Percentiles rank a stretch among this genome's conserved stretches.
Conservation (phyloP, 176 grass and related monocot genomes). For the Metroxylon sagu region DNA sequence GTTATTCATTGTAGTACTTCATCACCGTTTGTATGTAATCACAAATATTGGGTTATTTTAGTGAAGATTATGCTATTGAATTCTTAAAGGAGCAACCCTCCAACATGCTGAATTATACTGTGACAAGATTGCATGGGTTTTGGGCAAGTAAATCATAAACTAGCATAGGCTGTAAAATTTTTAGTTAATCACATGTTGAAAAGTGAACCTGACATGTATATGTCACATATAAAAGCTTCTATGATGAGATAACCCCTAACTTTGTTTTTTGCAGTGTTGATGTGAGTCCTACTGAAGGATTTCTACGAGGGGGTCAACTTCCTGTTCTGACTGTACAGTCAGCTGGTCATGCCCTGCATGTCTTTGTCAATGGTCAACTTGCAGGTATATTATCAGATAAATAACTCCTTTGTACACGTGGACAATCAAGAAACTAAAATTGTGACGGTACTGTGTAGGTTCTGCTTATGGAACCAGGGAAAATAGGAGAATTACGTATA, state of each 20-base stretch:
- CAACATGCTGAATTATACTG: no score
- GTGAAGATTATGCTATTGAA: no score
- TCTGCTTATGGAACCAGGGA: conserved; percentile 97
- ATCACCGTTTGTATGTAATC: no score
- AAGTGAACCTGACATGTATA: no score
- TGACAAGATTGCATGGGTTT: no score
- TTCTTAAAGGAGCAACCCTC: no score
- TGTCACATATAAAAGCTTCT: no score
- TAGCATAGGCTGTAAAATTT: no score
- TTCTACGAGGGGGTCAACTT: conserved; percentile 56
- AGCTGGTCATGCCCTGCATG: conserved; percentile 82
- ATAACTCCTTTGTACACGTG: neutral
- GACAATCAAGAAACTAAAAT: conserved; percentile 17
- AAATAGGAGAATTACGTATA: conserved; percentile 76
- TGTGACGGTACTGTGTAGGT: conserved; percentile 25
- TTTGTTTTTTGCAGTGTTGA: conserved; percentile 51
- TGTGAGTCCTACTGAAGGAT: conserved; percentile 64
- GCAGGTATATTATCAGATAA: conserved; percentile 44
- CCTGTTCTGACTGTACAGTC: conserved; percentile 69
- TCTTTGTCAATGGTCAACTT: conserved; percentile 81
- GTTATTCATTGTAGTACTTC: no score
- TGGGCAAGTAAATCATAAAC: no score
- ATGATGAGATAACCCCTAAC: neutral
- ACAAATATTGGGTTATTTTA: no score
- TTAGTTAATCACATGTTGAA: no score